Evolutionary conservation across 2,329 filamentous ascomycete genomes (phyloP).

Genomic region (Paecilomyces formosus): DNA sequence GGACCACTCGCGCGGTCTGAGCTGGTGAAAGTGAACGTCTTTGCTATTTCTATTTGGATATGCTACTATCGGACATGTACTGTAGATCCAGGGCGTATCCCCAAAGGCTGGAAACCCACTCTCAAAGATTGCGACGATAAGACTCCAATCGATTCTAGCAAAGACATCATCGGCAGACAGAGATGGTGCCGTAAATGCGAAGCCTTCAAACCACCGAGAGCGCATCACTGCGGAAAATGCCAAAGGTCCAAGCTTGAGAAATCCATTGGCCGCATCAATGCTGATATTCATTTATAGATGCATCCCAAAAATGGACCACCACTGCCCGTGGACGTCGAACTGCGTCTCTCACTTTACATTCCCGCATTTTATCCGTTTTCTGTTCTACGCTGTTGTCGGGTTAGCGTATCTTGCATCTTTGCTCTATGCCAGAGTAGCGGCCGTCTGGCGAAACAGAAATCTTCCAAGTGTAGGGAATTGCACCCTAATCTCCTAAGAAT

Average conservation of each 20-base stretch:
- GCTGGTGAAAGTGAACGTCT: constrained; percentile 47
- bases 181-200: constrained; percentile 58
- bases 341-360: constrained; percentile 60
- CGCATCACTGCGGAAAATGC: constrained; percentile 60
- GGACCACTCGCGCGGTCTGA: constrained; percentile 43
- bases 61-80: constrained; percentile 54
- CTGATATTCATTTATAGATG: constrained; percentile 36
- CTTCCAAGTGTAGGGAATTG: constrained; percentile 47
- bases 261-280: not conserved
- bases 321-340: constrained; percentile 60
- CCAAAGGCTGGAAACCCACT: constrained; percentile 31
- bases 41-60: constrained; percentile 49
- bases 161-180: constrained; percentile 18
- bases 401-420: constrained; percentile 52
- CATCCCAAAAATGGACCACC: constrained; percentile 60
- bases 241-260: constrained; percentile 40
- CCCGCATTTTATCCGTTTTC: constrained; percentile 58
- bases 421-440: constrained; percentile 43
- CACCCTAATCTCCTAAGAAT: not conserved
- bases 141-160: constrained; percentile 12
- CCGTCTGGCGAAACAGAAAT: constrained; percentile 49
- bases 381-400: constrained; percentile 51
- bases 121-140: constrained; percentile 8
- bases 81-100: constrained; percentile 51
- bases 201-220: constrained; percentile 53